Evolutionary conservation across 345 rosid species (phyloP).

Genomic region (Streptanthus diversifolius): DNA sequence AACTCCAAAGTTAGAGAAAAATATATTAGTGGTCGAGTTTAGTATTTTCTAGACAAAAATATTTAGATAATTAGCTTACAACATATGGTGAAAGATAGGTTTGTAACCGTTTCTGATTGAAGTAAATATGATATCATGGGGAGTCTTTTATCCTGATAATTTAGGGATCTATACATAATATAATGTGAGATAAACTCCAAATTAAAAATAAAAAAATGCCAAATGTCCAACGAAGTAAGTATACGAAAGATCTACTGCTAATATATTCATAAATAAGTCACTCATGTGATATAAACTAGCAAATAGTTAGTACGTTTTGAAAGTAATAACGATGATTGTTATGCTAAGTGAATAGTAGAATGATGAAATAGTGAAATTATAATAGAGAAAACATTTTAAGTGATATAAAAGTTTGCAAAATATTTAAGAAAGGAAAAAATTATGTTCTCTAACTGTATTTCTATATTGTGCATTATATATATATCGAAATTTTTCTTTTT

Average conservation of each 20-base stretch:
- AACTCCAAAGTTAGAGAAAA: constrained; percentile 14
- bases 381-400: neutral
- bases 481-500: too few species aligned
- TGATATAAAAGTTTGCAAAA: neutral
- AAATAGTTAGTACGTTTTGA: neutral
- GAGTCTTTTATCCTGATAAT: neutral
- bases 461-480: neutral
- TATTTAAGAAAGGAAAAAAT: neutral
- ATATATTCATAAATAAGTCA: neutral
- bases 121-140: neutral
- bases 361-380: neutral
- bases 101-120: constrained; percentile 6
- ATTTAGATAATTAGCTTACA: neutral
- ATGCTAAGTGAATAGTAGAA: neutral
- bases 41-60: neutral
- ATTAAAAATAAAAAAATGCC: neutral
- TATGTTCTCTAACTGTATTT: neutral
- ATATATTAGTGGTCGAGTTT: constrained; percentile 1
- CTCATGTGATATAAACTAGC: neutral
- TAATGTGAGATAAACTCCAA: neutral
- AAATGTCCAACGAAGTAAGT: neutral
- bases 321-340: neutral
- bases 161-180: neutral
- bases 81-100: neutral
- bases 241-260: neutral